phyloP scores from a whole-genome alignment of 2,329 filamentous ascomycete species.

The Colletotrichum lentis region DNA sequence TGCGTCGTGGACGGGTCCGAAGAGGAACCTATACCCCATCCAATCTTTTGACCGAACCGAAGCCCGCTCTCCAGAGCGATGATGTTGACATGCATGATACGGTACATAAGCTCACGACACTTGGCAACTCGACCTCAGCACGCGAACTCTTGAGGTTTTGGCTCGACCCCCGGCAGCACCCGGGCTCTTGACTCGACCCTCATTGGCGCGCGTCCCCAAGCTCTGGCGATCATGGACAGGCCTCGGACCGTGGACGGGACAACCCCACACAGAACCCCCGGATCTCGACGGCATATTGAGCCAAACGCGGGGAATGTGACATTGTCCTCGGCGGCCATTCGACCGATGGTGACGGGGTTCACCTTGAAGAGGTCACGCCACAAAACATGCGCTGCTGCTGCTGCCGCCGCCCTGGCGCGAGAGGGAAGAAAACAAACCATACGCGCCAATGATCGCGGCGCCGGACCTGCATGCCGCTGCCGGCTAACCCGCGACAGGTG shows the following conservation, averaged over 20 bases:
- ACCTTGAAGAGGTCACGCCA: conserved; percentile 34
- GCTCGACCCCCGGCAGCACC: conserved; percentile 10
- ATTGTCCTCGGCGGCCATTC: conserved; percentile 28
- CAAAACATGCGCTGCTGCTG: neutral
- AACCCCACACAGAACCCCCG: conserved; percentile 33
- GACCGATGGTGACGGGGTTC: conserved; percentile 16
- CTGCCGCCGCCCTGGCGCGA: neutral
- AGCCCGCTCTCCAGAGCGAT: neutral
- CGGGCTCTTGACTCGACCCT: neutral
- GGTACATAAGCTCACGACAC: neutral
- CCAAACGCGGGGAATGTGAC: conserved; percentile 25
- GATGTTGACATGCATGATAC: neutral
- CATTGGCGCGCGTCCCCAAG: conserved; percentile 33
- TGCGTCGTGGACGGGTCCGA: neutral
- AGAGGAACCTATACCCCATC: neutral
- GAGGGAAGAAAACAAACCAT: conserved; percentile 1
- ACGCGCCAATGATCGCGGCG: conserved; percentile 30
- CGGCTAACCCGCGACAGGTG: conserved; percentile 20
- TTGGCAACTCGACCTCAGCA: neutral
- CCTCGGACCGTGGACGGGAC: conserved; percentile 7
- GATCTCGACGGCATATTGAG: conserved; percentile 31
- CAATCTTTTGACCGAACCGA: neutral
- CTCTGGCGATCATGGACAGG: neutral
- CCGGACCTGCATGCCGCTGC: conserved; percentile 23
- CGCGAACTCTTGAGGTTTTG: conserved; percentile 12